Percentiles rank a stretch among this genome's conserved stretches.
These are phyloP conservation scores for Tricholoma furcatifolium DNA, from an alignment of 768 basidiomycete species.

Conservation along the genomic window DNA sequence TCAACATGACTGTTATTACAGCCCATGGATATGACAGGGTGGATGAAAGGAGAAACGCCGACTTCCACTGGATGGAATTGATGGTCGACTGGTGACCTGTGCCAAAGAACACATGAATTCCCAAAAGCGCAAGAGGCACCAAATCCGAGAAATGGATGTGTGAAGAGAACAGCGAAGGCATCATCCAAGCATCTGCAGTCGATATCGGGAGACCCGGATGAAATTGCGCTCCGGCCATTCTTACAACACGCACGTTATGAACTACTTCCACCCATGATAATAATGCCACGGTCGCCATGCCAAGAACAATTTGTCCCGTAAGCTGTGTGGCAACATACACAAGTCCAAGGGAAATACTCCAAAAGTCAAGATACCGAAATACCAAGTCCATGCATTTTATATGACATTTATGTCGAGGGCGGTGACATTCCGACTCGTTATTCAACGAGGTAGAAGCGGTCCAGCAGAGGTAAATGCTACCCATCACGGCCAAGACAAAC, in stretches of 20 bases:
- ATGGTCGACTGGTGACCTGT: constrained; percentile 94
- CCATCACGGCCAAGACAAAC: constrained; percentile 48
- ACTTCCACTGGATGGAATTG: constrained; percentile 92
- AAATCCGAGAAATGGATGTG: constrained; percentile 63
- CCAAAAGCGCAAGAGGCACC: constrained; percentile 72
- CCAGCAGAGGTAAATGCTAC: constrained; percentile 68
- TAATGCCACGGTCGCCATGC: constrained; percentile 59
- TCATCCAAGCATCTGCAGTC: constrained; percentile 27
- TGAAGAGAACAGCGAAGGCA: constrained; percentile 21
- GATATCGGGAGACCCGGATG: constrained; percentile 44
- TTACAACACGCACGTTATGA: constrained; percentile 78
- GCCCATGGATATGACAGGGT: constrained; percentile 72
- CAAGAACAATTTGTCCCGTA: constrained; percentile 79
- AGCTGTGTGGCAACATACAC: constrained; percentile 74
- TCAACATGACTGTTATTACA: constrained; percentile 69
- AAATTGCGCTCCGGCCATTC: constrained; percentile 51
- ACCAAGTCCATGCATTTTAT: constrained; percentile 80
- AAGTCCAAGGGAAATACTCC: constrained; percentile 60
- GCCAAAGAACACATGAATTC: constrained; percentile 73
- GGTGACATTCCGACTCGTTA: constrained; percentile 38
- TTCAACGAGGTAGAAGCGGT: constrained; percentile 72
- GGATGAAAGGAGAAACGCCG: constrained; percentile 79
- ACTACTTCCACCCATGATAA: constrained; percentile 76
- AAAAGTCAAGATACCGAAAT: constrained; percentile 83
- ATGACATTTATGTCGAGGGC: constrained; percentile 32